A percentile compares a stretch with the other conserved stretches of the same genome.
These are phyloP conservation scores for Talaromyces rugulosus DNA, from an alignment of 2,329 filamentous ascomycete species.

Conservation along the genomic window DNA sequence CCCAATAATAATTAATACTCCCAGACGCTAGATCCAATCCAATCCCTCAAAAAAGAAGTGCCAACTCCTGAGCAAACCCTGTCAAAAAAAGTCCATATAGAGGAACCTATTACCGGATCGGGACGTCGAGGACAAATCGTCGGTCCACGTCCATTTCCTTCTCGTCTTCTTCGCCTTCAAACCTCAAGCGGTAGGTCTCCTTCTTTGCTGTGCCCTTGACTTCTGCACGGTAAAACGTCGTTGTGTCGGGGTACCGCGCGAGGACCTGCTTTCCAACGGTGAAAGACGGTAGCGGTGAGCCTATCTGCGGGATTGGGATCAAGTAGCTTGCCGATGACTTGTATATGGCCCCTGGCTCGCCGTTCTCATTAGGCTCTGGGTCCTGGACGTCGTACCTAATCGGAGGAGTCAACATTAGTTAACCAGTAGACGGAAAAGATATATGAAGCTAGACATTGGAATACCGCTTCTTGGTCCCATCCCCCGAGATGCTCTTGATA, in stretches of 20 bases:
- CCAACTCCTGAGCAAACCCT: not conserved
- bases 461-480: conserved; percentile 64
- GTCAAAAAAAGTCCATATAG: not conserved
- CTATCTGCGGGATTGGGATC: conserved; percentile 67
- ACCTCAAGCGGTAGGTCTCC: conserved; percentile 56
- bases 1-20: not conserved
- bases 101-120: conserved; percentile 36
- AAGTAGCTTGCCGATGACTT: conserved; percentile 69
- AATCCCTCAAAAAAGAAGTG: not conserved
- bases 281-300: conserved; percentile 58
- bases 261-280: conserved; percentile 66
- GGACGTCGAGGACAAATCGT: conserved; percentile 72
- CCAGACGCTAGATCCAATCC: not conserved
- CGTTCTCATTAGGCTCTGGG: conserved; percentile 68
- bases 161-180: conserved; percentile 72
- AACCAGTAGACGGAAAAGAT: not conserved
- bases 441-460: conserved; percentile 14
- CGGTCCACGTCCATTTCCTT: conserved; percentile 72
- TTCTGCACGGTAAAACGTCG: conserved; percentile 80
- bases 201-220: conserved; percentile 66
- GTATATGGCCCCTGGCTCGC: conserved; percentile 59
- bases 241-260: conserved; percentile 76
- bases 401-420: not conserved
- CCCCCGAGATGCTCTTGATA: conserved; percentile 69
- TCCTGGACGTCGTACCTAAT: conserved; percentile 72